Conservation (phyloP, 108 stramenopile genomes). For the Cyclotella atomus region DNA sequence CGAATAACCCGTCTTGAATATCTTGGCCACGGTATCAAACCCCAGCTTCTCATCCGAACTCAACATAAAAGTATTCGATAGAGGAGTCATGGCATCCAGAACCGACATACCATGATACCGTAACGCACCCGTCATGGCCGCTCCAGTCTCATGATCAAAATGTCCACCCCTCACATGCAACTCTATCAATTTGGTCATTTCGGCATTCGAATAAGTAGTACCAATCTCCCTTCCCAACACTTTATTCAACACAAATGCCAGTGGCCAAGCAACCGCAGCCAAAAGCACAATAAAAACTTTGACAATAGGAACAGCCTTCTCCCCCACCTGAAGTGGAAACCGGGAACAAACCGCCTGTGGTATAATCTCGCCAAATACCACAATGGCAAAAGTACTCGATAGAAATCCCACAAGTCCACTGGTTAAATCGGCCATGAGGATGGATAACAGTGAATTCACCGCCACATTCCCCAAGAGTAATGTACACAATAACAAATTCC, state of each 20-base stretch:
- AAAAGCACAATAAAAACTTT: slow-evolving; percentile 81
- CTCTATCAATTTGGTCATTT: slow-evolving; percentile 91
- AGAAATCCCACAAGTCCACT: slow-evolving; percentile 91
- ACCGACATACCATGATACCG: slow-evolving; percentile 86
- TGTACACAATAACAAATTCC: slow-evolving; percentile 97
- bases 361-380: slow-evolving; percentile 98
- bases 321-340: slow-evolving; percentile 92
- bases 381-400: slow-evolving; percentile 85
- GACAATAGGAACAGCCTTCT: slow-evolving; percentile 82
- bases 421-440: slow-evolving; percentile 89
- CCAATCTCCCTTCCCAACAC: slow-evolving; percentile 92
- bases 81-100: slow-evolving; percentile 93
- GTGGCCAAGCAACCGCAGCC: slow-evolving; percentile 77
- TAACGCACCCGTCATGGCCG: slow-evolving; percentile 95
- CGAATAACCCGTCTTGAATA: slow-evolving; percentile 96
- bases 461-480: slow-evolving; percentile 97
- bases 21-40: slow-evolving; percentile 91
- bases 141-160: slow-evolving; percentile 87
- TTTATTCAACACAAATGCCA: slow-evolving; percentile 74
- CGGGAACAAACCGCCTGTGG: slow-evolving; percentile 96
- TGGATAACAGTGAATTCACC: slow-evolving; percentile 95
- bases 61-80: slow-evolving; percentile 94
- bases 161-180: slow-evolving; percentile 88
- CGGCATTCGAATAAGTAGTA: slow-evolving; percentile 85
- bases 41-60: slow-evolving; percentile 84